Evolutionary conservation across 345 rosid species (phyloP), one percentile per base, ranked within the genome.

Genomic region (Firmiana major): DNA sequence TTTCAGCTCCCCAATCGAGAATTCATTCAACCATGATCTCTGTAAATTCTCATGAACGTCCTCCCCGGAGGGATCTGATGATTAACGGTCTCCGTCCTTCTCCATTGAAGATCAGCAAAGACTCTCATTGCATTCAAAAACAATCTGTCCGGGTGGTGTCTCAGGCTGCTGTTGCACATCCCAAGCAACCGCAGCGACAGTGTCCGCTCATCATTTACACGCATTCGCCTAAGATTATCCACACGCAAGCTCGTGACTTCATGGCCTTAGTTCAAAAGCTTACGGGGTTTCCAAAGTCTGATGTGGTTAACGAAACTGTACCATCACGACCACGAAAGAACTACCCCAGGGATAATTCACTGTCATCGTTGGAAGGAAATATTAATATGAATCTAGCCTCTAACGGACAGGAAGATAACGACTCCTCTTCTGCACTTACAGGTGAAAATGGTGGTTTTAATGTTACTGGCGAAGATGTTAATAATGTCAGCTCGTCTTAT

Each of bases 211-310:
- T 93, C 73, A 93, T 90, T 51, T 90, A 93, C 63, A 81, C 89
- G 0, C 85, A 83, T 59, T 89, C 98, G 6, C 94, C 98, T 0
- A 90, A 86, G 77, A 78, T 93, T 74, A 93, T 93, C 79, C 94
- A 93, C 83, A 90, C 97, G 7, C 87, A 88, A 7, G 90, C 98
- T 1, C 82, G 82, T 21, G 94, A 93, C 78, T 93, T 93, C 79
- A 93, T 90, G 98, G 87, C 90, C 31, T 71, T 93, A 84, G 97
- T 93, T 81, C 98, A 92, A 38, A 86, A 83, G 76, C 92, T 93
- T 5, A 93, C 98, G 0, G 97, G 98, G 4, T 19, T 77, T 9
- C 81, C 85, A 5, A 73, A 83, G 38, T 6, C 83, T 0, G 83
- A 63, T n/a, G 46, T 51, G 7, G 62, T 53, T 31, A 11, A 26